Evolutionary conservation across 2,329 filamentous ascomycete species (phyloP).

Genomic region (Cladophialophora chaetospira): DNA sequence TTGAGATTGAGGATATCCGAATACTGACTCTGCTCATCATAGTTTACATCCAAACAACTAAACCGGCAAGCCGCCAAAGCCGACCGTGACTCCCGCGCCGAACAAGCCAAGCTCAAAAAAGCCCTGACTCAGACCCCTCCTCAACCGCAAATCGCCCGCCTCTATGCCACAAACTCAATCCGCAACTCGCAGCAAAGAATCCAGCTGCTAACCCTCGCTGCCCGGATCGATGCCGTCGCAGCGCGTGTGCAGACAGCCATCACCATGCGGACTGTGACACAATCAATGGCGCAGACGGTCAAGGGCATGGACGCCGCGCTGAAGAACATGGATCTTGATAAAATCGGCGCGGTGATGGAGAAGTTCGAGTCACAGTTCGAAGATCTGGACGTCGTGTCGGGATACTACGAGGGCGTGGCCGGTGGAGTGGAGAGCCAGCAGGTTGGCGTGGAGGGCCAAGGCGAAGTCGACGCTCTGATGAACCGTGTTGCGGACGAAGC

Average conservation of each 20-base stretch:
- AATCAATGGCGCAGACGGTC: slow-evolving; percentile 47
- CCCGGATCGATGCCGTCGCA: slow-evolving; percentile 52
- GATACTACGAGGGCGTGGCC: slow-evolving; percentile 81
- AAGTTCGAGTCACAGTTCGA: slow-evolving; percentile 62
- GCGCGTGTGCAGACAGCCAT: slow-evolving; percentile 52
- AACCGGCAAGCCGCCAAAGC: slow-evolving; percentile 51
- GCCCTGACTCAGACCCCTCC: slow-evolving; percentile 48
- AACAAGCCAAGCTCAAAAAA: slow-evolving; percentile 51
- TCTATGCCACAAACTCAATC: slow-evolving; percentile 50
- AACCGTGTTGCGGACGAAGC: slow-evolving; percentile 85
- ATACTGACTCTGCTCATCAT: slow-evolving; percentile 5
- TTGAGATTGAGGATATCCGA: background rate
- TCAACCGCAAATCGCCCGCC: slow-evolving; percentile 53
- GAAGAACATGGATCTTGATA: slow-evolving; percentile 50
- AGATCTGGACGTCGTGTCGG: slow-evolving; percentile 53
- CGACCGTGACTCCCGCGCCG: slow-evolving; percentile 49
- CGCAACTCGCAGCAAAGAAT: slow-evolving; percentile 51
- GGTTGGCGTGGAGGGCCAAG: slow-evolving; percentile 62
- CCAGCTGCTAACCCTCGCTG: slow-evolving; percentile 48
- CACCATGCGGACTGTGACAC: slow-evolving; percentile 49
- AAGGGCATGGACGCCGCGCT: slow-evolving; percentile 48
- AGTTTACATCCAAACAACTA: slow-evolving; percentile 52
- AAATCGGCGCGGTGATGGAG: slow-evolving; percentile 67
- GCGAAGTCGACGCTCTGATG: slow-evolving; percentile 83
- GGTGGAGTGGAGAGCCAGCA: slow-evolving; percentile 51